Base-by-base conservation (phyloP, 2,329 filamentous ascomycete species). In the Cordyceps pruinosa region DNA sequence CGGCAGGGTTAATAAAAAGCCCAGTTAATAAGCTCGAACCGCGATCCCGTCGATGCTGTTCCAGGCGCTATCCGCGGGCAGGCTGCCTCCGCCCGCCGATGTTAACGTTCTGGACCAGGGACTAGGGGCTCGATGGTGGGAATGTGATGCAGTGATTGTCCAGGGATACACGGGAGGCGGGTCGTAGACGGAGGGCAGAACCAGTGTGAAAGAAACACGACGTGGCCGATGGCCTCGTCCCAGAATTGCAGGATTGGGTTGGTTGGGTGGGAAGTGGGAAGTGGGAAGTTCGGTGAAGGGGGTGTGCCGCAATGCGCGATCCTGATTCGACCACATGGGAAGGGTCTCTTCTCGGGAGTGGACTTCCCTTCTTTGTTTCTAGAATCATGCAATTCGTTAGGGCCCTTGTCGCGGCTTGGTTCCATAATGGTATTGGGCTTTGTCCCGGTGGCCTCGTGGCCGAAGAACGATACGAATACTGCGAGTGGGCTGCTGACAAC, bases 1-100 rank as follows among this genome's bases (percentile, higher is more conserved):
- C 13, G 37, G n/a, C n/a, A 50, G 37, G 39, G 30, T 57, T 51
- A 57, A 57, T n/a, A n/a, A n/a, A n/a, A n/a, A n/a, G n/a, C n/a
- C n/a, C n/a, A n/a, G n/a, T n/a, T n/a, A n/a, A n/a, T n/a, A n/a
- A n/a, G n/a, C n/a, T n/a, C n/a, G 37, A 51, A n/a, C 46, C 45
- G 54, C 37, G 37, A 52, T 52, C 35, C 2, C 13, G 28, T 39
- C 34, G 28, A 28, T 15, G 30, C 15, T 32, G 21, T 12, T 13
- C 23, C 32, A 41, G 8, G n/a, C n/a, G n/a, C n/a, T n/a, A n/a
- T n/a, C n/a, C n/a, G n/a, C n/a, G n/a, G n/a, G n/a, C n/a, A 28
- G 7, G 17, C 25, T 19, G 12, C 37, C 37, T 39, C n/a, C n/a
- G 42, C 21, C 26, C 6, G 45, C n/a, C 45, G 10, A 44, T 21